Conservation (phyloP, 2,329 filamentous ascomycete species). For the Alternaria gaisen region DNA sequence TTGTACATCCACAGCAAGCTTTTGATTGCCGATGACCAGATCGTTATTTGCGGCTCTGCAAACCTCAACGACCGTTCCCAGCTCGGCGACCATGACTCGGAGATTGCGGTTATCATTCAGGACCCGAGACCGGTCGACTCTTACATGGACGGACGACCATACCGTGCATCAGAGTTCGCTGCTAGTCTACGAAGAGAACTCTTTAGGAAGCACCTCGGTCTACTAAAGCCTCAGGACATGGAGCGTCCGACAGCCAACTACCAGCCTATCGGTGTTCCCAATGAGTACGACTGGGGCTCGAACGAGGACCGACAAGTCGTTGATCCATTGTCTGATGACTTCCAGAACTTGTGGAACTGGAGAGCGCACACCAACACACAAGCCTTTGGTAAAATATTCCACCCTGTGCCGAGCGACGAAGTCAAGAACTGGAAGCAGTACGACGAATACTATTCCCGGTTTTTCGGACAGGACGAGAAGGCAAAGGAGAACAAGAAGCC, state of each 20-base stretch:
- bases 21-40: constrained; percentile 81
- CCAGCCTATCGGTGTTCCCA: constrained; percentile 65
- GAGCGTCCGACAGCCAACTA: constrained; percentile 67
- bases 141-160: constrained; percentile 76
- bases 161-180: constrained; percentile 77
- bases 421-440: constrained; percentile 78
- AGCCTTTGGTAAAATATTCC: constrained; percentile 82
- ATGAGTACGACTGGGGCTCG: constrained; percentile 61
- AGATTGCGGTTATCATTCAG: constrained; percentile 89
- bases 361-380: constrained; percentile 82
- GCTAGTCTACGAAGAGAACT: constrained; percentile 82
- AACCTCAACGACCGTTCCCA: constrained; percentile 78
- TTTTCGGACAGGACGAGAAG: constrained; percentile 64
- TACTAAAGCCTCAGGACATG: constrained; percentile 77
- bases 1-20: constrained; percentile 74
- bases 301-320: constrained; percentile 66
- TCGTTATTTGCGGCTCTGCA: constrained; percentile 81
- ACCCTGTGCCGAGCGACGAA: constrained; percentile 74
- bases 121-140: constrained; percentile 76
- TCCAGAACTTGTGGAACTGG: constrained; percentile 75
- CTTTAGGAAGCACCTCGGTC: constrained; percentile 90
- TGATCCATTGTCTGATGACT: constrained; percentile 75
- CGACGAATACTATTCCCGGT: constrained; percentile 72
- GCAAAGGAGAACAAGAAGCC: constrained; percentile 55
- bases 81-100: constrained; percentile 83